Percentiles rank a stretch among this genome's conserved stretches.
Conservation (phyloP, 495 filamentous ascomycete genomes). For the Trichoderma reesei region DNA sequence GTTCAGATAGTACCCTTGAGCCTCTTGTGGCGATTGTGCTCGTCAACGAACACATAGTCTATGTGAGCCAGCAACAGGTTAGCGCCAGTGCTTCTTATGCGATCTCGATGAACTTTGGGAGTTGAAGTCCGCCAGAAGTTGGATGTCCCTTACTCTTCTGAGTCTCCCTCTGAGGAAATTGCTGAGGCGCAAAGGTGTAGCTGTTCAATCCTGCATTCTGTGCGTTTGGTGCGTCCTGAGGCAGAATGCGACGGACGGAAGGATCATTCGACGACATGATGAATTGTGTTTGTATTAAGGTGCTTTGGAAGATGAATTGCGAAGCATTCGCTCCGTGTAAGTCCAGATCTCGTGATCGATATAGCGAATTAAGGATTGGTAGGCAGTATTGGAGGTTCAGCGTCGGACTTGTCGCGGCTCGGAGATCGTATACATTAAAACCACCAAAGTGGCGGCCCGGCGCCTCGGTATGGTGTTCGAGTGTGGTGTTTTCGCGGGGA, state of each 20-base stretch:
- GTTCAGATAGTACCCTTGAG: slow-evolving; percentile 64
- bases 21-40: slow-evolving; percentile 96
- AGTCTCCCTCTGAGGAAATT: slow-evolving; percentile 46
- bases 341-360: neutral
- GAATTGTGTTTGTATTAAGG: neutral
- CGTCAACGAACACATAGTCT: slow-evolving; percentile 99
- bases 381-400: neutral
- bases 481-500: too few relatives aligned
- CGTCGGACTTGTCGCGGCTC: neutral
- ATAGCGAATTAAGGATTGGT: neutral
- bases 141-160: slow-evolving; percentile 49
- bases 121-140: slow-evolving; percentile 4
- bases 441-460: neutral
- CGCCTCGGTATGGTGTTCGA: neutral
- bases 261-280: slow-evolving; percentile 10
- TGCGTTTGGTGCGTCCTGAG: slow-evolving; percentile 32
- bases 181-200: slow-evolving; percentile 49
- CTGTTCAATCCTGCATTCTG: slow-evolving; percentile 39
- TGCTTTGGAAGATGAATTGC: neutral
- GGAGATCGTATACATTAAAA: neutral
- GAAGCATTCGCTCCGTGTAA: neutral
- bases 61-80: slow-evolving; percentile 17
- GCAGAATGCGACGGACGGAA: slow-evolving; percentile 30
- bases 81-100: neutral
- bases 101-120: too few relatives aligned